Percentiles rank a stretch among this genome's conserved stretches.
phyloP scores from a whole-genome alignment of 345 rosid genomes.

The Populus tremula region DNA sequence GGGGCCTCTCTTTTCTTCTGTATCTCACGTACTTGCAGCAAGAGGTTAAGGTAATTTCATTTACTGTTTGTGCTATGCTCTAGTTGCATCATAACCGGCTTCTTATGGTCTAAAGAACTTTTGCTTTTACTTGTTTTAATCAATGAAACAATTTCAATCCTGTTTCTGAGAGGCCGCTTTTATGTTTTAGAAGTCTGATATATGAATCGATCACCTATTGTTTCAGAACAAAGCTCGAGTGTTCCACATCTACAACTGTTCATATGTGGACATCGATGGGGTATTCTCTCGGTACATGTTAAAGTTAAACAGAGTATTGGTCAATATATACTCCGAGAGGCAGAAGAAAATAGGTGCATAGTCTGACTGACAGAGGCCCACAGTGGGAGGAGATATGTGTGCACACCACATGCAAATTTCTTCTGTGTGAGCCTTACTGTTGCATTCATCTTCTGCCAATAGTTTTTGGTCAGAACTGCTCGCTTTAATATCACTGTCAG shows the following conservation, averaged over 20 bases:
- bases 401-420: slow-evolving; percentile 68
- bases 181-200: not conserved
- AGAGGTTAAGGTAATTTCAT: slow-evolving; percentile 12
- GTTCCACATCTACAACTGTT: not conserved
- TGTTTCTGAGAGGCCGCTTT: not conserved
- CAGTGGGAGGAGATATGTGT: slow-evolving; percentile 35
- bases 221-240: slow-evolving; percentile 15
- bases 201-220: not conserved
- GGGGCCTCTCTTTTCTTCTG: slow-evolving; percentile 21
- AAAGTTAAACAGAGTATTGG: slow-evolving; percentile 11
- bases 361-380: slow-evolving; percentile 52
- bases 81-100: slow-evolving; percentile 4
- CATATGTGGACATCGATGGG: slow-evolving; percentile 15
- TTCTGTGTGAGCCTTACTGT: slow-evolving; percentile 42
- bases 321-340: slow-evolving; percentile 33
- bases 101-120: not conserved
- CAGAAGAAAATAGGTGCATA: slow-evolving; percentile 26
- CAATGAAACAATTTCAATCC: not conserved
- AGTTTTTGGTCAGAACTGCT: slow-evolving; percentile 42
- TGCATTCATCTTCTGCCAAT: slow-evolving; percentile 63
- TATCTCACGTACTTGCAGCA: slow-evolving; percentile 8
- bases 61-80: not conserved
- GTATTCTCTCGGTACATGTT: slow-evolving; percentile 13
- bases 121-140: slow-evolving; percentile 1
- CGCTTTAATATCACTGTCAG: slow-evolving; percentile 45